Evolutionary conservation across 192 early-diverging fungal species (phyloP), one percentile per base, ranked within the genome.

Genomic region (Chytriomyces sp.): DNA sequence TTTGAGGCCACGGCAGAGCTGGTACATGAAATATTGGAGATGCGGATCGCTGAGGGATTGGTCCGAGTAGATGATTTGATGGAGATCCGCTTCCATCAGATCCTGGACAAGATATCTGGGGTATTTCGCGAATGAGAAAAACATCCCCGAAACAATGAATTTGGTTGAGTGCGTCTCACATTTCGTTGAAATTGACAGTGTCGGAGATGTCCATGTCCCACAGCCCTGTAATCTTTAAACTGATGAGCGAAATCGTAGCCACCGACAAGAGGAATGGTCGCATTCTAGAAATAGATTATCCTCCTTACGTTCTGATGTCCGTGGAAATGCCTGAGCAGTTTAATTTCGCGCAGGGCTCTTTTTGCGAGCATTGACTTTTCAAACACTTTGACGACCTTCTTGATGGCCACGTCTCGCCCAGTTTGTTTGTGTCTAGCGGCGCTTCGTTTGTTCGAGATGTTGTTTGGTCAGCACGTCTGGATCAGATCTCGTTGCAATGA

Each of bases 1-100:
- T 85, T 70, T 64, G 5, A 81, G 74, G 48, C 88, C 79, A 79
- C 90, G 87, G 76, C 97, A 80, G 64, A 99, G 95, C 79, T 99
- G 97, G 82, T 97, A 99, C 80, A 96, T 87, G 83, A 98, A 99
- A 90, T 96, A 99, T 83, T 99, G 94, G 75, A 97, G 93, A 72
- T 96, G 96, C 80, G 96, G 94, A 81, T 94, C 94, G 71, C 97
- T 95, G 67, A 99, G 84, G 26, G 94, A 94, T 75, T 95, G 88
- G 23, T 46, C 73, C 48, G 93, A 93, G 61, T 92, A 92, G 59
- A 97, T 85, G 61, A 99, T 88, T 61, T 96, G 92, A 82, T 97
- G 95, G 61, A 99, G 87, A 83, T 99, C 97, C 1, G 97, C 96
- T 73, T 95, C 97, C 23, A 99, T 82, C 50, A 97, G 84, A 78